These are phyloP conservation scores for Lipomyces chichibuensis DNA, from an alignment of 805 yeast species.

Conservation along the genomic window DNA sequence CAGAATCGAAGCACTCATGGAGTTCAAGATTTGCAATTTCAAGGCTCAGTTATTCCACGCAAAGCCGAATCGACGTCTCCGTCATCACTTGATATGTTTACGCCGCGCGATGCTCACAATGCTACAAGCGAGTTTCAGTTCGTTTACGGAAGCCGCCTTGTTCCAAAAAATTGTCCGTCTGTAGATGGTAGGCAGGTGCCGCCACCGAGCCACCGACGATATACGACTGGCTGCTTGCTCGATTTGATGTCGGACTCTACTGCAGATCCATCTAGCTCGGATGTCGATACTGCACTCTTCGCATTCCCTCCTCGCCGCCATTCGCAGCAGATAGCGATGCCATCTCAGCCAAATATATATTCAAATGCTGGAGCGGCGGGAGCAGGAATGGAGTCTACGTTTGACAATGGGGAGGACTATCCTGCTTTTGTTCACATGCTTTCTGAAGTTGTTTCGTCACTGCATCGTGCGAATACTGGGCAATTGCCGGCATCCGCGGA, in stretches of 20 bases:
- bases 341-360: neutral
- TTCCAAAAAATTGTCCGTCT: neutral
- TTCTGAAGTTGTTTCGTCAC: neutral
- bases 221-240: conserved; percentile 16
- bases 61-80: conserved; percentile 1
- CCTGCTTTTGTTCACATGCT: neutral
- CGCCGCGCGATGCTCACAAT: conserved; percentile 6
- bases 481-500: neutral
- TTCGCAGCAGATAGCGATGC: neutral
- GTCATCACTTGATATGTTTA: neutral
- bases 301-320: neutral
- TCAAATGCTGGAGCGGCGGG: neutral
- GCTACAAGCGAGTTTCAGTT: conserved; percentile 3
- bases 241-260: neutral
- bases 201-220: conserved; percentile 7
- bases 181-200: conserved; percentile 1
- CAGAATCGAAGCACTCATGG: neutral
- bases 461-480: neutral
- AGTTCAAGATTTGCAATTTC: conserved; percentile 2
- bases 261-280: neutral
- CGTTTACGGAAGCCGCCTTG: neutral
- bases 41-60: neutral
- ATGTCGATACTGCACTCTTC: neutral
- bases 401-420: neutral
- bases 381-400: neutral